A percentile compares a stretch with the other conserved stretches of the same genome.
Conservation (phyloP, 768 basidiomycete genomes). For the Lentinula aciculospora region DNA sequence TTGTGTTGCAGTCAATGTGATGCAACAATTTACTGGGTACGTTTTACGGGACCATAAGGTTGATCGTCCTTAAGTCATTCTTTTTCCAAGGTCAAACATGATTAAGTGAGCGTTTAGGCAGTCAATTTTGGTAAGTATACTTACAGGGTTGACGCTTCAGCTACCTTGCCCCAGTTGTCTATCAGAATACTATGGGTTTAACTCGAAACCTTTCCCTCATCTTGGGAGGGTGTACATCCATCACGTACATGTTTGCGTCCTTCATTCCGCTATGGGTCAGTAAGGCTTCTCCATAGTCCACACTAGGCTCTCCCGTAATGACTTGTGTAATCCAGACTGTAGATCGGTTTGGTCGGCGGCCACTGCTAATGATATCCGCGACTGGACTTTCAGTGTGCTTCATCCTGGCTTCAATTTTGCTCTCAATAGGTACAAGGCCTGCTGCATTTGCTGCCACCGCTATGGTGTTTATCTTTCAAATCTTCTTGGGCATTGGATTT, state of each 20-base stretch:
- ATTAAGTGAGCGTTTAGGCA: constrained; percentile 22
- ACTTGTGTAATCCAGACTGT: constrained; percentile 22
- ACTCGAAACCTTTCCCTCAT: constrained; percentile 33
- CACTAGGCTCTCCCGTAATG: neutral
- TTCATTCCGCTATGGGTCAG: constrained; percentile 33
- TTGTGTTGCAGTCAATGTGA: constrained; percentile 31
- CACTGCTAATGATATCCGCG: constrained; percentile 30
- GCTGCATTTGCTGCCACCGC: constrained; percentile 31
- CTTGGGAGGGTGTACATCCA: constrained; percentile 31
- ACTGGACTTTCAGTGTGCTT: constrained; percentile 32
- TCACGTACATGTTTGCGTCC: constrained; percentile 34
- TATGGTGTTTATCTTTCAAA: constrained; percentile 36
- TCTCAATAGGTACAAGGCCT: constrained; percentile 26
- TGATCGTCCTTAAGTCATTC: neutral
- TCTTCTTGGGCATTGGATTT: constrained; percentile 33
- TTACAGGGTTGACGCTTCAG: too few relatives aligned
- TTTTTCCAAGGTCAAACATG: constrained; percentile 26
- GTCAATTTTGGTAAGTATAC: neutral
- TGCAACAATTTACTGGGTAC: constrained; percentile 39
- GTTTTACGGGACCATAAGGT: constrained; percentile 5
- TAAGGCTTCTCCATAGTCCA: neutral
- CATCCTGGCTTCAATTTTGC: constrained; percentile 26
- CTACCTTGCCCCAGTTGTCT: constrained; percentile 33
- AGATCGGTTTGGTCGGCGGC: constrained; percentile 32
- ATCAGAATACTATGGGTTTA: constrained; percentile 36